Evolutionary conservation across 176 grass and related monocot genomes (phyloP).

Genomic region (Zea luxurians): DNA sequence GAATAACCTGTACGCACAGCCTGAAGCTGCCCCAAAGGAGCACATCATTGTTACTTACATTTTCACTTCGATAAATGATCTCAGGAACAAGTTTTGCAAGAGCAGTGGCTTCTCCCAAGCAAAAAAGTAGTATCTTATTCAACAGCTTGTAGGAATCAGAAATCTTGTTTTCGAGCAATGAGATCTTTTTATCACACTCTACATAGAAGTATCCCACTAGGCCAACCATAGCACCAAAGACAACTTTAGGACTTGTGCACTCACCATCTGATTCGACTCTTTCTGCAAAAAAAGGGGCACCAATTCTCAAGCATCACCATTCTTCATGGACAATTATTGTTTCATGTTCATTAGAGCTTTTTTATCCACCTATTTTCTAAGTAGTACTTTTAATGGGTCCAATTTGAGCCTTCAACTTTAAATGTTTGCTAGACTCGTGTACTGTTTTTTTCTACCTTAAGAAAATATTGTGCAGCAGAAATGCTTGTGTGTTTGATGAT

Average conservation of each 20-base stretch:
- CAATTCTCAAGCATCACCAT: constrained; percentile 1
- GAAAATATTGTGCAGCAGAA: no score
- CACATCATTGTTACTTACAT: constrained; percentile 37
- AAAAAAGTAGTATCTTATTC: constrained; percentile 74
- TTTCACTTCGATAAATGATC: constrained; percentile 46
- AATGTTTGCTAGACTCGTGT: not conserved
- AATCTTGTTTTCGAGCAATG: constrained; percentile 52
- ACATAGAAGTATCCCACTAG: constrained; percentile 61
- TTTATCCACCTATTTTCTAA: not conserved
- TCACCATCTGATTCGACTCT: constrained; percentile 52
- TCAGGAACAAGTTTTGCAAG: constrained; percentile 74
- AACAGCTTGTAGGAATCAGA: constrained; percentile 67
- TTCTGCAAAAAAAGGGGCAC: constrained; percentile 55
- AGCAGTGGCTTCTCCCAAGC: constrained; percentile 65
- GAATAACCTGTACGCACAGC: constrained; percentile 62
- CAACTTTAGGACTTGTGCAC: constrained; percentile 28
- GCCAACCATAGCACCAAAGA: constrained; percentile 58
- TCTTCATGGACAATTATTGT: not conserved
- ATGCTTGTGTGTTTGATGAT: no score
- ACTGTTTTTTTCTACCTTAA: no score
- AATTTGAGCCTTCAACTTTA: constrained; percentile 4
- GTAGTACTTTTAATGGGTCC: constrained; percentile 10
- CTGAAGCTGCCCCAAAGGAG: constrained; percentile 56
- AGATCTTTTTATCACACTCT: constrained; percentile 69
- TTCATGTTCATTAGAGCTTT: constrained; percentile 6